phyloP scores from a whole-genome alignment of 441 rosid species.

The Erodium trifolium region DNA sequence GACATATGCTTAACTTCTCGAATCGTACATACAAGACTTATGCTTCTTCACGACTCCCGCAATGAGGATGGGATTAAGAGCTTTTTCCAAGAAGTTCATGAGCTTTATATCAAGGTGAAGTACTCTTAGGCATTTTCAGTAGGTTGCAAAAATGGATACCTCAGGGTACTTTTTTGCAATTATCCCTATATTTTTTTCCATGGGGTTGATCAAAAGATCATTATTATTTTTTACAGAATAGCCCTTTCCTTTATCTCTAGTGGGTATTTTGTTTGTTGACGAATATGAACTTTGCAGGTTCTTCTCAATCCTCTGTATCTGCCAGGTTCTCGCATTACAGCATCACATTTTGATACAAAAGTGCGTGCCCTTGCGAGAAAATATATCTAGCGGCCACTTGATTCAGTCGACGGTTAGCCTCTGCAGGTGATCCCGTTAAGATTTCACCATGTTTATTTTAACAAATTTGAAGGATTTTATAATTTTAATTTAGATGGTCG shows the following conservation, averaged over 20 bases:
- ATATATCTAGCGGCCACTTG: slow-evolving; percentile 14
- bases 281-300: slow-evolving; percentile 18
- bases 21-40: slow-evolving; percentile 66
- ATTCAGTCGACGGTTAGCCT: too few species aligned
- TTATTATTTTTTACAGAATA: too few species aligned
- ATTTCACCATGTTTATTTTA: too few species aligned
- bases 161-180: background rate
- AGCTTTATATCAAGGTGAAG: slow-evolving; percentile 81
- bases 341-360: slow-evolving; percentile 29
- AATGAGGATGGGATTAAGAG: slow-evolving; percentile 96
- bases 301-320: slow-evolving; percentile 23
- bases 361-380: slow-evolving; percentile 25
- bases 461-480: too few species aligned
- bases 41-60: slow-evolving; percentile 95
- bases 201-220: too few species aligned
- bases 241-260: too few species aligned
- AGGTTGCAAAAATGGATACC: background rate
- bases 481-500: too few species aligned
- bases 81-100: slow-evolving; percentile 97
- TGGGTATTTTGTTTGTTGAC: background rate
- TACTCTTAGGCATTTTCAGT: background rate
- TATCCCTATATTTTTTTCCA: too few species aligned
- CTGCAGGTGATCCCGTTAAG: too few species aligned
- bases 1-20: slow-evolving; percentile 39
- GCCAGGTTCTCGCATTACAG: slow-evolving; percentile 25